phyloP scores from a whole-genome alignment of 495 filamentous ascomycete species.

The Pseudomonodictys pantanalensis region DNA sequence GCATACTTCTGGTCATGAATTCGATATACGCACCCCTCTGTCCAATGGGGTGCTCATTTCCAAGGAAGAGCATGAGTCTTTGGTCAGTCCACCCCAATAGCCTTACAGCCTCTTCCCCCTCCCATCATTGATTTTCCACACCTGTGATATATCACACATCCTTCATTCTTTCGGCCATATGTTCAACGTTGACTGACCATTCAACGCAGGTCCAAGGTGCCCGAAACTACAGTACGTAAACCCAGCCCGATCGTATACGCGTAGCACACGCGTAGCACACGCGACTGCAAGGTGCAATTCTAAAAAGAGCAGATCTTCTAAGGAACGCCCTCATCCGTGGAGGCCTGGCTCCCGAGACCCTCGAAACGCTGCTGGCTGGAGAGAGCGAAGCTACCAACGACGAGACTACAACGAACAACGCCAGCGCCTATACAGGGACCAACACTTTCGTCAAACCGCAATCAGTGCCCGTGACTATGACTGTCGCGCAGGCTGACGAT shows the following conservation, averaged over 20 bases:
- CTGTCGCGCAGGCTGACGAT: slow-evolving; percentile 2
- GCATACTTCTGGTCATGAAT: slow-evolving; percentile 42
- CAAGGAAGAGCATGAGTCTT: slow-evolving; percentile 53
- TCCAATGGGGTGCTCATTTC: slow-evolving; percentile 51
- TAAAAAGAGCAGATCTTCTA: slow-evolving; percentile 52
- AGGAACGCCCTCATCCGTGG: slow-evolving; percentile 60
- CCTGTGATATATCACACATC: slow-evolving; percentile 12
- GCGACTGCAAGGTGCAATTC: background rate
- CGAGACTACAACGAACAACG: background rate
- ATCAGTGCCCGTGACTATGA: slow-evolving; percentile 15
- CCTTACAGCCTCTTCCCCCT: background rate
- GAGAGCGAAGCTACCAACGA: slow-evolving; percentile 19
- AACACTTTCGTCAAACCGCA: slow-evolving; percentile 7
- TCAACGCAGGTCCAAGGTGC: slow-evolving; percentile 47
- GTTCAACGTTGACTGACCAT: slow-evolving; percentile 6
- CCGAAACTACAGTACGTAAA: slow-evolving; percentile 42
- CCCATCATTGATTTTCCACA: background rate
- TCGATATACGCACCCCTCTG: slow-evolving; percentile 19
- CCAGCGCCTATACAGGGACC: slow-evolving; percentile 2
- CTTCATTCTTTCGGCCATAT: background rate
- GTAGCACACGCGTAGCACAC: background rate
- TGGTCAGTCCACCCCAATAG: slow-evolving; percentile 43
- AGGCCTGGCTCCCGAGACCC: slow-evolving; percentile 58
- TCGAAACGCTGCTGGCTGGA: slow-evolving; percentile 46
- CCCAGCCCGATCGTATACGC: background rate